phyloP scores from a whole-genome alignment of 1,139 yeast genomes.

The Protomyces macrosporus region DNA sequence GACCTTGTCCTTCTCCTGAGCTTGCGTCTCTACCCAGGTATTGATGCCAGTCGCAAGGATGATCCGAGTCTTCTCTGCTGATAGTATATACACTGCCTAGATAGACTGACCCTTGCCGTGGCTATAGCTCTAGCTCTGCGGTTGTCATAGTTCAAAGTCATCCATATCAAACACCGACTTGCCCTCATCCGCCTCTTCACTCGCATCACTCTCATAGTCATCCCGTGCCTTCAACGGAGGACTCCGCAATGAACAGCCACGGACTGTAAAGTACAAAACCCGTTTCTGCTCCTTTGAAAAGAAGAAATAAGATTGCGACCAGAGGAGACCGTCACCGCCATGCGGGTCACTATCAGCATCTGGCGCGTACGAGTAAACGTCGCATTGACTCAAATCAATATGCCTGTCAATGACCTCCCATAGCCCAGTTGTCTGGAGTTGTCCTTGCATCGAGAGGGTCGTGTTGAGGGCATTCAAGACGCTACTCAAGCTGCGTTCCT shows the following conservation, averaged over 20 bases:
- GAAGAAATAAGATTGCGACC: conserved; percentile 92
- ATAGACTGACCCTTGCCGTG: no score
- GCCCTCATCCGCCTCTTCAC: conserved; percentile 15
- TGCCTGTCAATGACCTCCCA: conserved; percentile 88
- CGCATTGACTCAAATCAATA: conserved; percentile 56
- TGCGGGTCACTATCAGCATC: conserved; percentile 26
- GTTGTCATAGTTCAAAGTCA: neutral
- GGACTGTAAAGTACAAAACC: conserved; percentile 72
- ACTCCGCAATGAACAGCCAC: conserved; percentile 36
- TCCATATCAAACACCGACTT: conserved; percentile 20
- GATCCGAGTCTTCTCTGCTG: no score
- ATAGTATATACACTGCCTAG: no score
- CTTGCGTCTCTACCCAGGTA: no score
- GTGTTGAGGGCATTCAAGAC: conserved; percentile 74
- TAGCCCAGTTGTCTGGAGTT: conserved; percentile 52
- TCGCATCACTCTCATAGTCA: conserved; percentile 16
- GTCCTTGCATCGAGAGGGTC: conserved; percentile 60
- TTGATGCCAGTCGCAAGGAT: no score
- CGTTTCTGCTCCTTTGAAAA: conserved; percentile 86
- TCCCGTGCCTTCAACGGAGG: conserved; percentile 14
- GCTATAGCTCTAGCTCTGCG: no score
- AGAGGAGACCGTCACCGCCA: conserved; percentile 56
- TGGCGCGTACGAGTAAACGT: conserved; percentile 26
- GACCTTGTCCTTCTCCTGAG: no score
- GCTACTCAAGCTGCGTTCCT: conserved; percentile 47